Percentiles rank a stretch among this genome's conserved stretches.
Conservation (phyloP, 2,329 filamentous ascomycete species). For the Cryphonectria naterciae region DNA sequence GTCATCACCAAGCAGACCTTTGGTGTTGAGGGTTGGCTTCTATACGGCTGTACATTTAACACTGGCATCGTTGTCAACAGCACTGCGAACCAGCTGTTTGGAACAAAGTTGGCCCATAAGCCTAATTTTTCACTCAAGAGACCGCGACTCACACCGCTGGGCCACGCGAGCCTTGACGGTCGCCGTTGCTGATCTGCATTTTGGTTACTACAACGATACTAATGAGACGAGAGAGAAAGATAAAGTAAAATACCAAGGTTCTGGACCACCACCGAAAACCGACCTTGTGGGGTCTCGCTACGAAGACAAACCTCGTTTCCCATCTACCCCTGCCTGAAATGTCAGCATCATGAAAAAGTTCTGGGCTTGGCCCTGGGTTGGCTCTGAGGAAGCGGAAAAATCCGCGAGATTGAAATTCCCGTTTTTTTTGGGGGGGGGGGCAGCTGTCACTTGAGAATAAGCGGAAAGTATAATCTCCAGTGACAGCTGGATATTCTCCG, state of each 20-base stretch:
- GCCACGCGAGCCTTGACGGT: neutral
- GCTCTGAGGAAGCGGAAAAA: neutral
- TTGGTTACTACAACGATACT: neutral
- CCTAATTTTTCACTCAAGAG: neutral
- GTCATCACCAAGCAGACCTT: neutral
- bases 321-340: neutral
- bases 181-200: neutral
- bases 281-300: neutral
- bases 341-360: neutral
- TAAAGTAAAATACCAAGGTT: neutral
- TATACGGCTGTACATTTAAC: neutral
- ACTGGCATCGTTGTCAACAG: neutral
- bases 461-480: neutral
- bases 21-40: neutral
- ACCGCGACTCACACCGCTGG: neutral
- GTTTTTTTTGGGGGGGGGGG: neutral
- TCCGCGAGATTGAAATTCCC: neutral
- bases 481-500: neutral
- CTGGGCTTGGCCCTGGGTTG: neutral
- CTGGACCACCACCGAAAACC: neutral
- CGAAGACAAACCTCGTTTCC: neutral
- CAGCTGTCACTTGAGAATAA: neutral
- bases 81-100: too few species aligned
- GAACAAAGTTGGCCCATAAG: neutral
- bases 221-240: neutral